Evolutionary conservation across 2,329 filamentous ascomycete genomes (phyloP), one percentile per base, ranked within the genome.

Genomic region (Elsinoe necatrix): DNA sequence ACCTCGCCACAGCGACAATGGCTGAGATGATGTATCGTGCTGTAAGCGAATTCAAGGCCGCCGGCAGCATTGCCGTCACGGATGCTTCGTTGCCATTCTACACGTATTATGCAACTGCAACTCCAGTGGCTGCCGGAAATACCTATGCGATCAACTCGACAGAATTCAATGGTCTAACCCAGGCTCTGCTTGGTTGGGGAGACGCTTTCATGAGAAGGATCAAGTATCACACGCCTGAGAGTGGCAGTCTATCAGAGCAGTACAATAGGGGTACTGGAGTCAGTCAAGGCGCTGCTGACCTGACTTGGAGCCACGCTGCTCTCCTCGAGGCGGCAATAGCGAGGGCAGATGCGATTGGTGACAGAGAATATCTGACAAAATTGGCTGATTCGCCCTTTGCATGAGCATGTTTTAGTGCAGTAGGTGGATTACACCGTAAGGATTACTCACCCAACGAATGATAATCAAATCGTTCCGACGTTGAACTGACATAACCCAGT

Each of bases 221-320:
- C 50, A 68, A 69, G 60, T 64, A 63, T 50, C 65, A 69, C 45
- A 65, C 64, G 2, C 66, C 66, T 1, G 55, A 59, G 3, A 60
- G 63, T 47, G 63, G 65, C 2, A 59, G 62, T 21, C 51, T 69
- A 27, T 42, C 64, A 0, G 67, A 70, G 57, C 64, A 70, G 61
- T 68, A 63, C 57, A 65, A 69, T 47, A 61, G 67, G 1, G 59
- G 64, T 21, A 62, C 59, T 14, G 68, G 67, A 5, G 25, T 55
- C 3, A 57, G 63, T 23, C 61, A 63, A 41, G 67, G 67, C 14
- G 67, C 67, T 9, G 61, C 58, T 4, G 67, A 69, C 56, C 47
- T 70, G 55, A 70, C 66, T 3, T 69, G 68, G 68, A 64, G 61
- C 31, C 69, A 69, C 62, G 68, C 67, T n/a, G 63, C 56, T 34